Conservation (phyloP, 441 rosid genomes). For the Francoa sonchifolia region DNA sequence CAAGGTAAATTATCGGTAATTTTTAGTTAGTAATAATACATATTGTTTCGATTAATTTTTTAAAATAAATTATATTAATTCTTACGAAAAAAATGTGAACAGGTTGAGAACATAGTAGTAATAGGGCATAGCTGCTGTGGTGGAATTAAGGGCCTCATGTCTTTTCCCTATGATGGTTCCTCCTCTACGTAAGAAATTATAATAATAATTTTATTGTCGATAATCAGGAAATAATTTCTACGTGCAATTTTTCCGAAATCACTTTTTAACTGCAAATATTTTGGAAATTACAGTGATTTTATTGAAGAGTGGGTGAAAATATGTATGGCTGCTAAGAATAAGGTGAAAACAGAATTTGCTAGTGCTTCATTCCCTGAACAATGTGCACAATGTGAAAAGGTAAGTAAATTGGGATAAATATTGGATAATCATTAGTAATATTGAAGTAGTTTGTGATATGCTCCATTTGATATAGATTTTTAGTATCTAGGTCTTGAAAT, state of each 20-base stretch:
- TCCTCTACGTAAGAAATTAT: slow-evolving; percentile 49
- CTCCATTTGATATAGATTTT: neutral
- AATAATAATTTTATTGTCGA: neutral
- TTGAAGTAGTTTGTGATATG: neutral
- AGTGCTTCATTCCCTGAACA: slow-evolving; percentile 29
- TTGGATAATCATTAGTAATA: neutral
- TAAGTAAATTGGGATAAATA: slow-evolving; percentile 5
- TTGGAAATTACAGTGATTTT: slow-evolving; percentile 52
- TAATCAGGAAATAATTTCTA: neutral
- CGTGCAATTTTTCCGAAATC: neutral
- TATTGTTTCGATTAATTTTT: neutral
- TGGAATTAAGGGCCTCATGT: slow-evolving; percentile 96
- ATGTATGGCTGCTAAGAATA: slow-evolving; percentile 60
- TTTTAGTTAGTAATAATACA: neutral
- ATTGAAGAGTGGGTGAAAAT: slow-evolving; percentile 94
- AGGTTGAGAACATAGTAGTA: slow-evolving; percentile 79
- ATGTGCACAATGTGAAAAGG: slow-evolving; percentile 68
- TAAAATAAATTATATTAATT: neutral
- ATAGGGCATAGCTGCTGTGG: slow-evolving; percentile 96
- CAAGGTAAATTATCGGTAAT: slow-evolving; percentile 34
- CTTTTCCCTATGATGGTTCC: slow-evolving; percentile 69
- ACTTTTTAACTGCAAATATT: neutral
- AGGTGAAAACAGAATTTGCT: slow-evolving; percentile 42
- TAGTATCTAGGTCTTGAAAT: too few species aligned
- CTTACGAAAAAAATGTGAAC: neutral